Evolutionary conservation across 2,329 filamentous ascomycete species (phyloP), one percentile per base, ranked within the genome.

Genomic region (Anthostomella pinea): DNA sequence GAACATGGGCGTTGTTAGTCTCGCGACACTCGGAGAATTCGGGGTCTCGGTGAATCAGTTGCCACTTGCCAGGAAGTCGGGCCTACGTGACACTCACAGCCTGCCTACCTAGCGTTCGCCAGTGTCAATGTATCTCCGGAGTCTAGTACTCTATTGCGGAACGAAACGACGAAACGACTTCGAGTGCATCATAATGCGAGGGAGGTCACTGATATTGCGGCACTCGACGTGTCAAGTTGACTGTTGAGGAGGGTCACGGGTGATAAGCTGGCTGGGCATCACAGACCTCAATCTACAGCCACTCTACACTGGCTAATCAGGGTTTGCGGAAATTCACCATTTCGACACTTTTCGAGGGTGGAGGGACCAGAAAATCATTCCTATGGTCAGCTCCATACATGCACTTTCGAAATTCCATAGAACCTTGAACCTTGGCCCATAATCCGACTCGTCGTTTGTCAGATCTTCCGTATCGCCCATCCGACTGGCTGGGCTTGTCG

Each of bases 261-360:
- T 30, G 34, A 30, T 17, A 30, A 26, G 35, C 41, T 39, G 33
- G 32, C 37, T 23, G 13, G 18, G 33, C 37, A 27, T 34, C 31
- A 25, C 14, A 24, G 22, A 16, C 31, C 26, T 35, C 22, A 41
- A 42, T 43, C 25, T 44, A 40, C 36, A 25, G 17, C 38, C 41
- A 40, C 36, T 43, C 37, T 46, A 41, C 35, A 34, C 36, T 23
- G 42, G 34, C 42, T 49, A 43, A 46, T 49, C 39, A 47, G 32
- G 39, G 33, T 35, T 30, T 30, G 26, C 39, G 39, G 32, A 20
- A 36, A 33, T 20, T 19, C 36, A 35, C 39, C 38, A 29, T 37
- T 16, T 43, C 31, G 27, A 43, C 25, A 23, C 38, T 35, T n/a
- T 17, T 22, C 21, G 24, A 36, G 31, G 20, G 42, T 24, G 26